A percentile compares a stretch with the other conserved stretches of the same genome.
These are phyloP conservation scores for Discostella stelligeroides DNA, from an alignment of 108 stramenopile genomes.

Conservation along the genomic window DNA sequence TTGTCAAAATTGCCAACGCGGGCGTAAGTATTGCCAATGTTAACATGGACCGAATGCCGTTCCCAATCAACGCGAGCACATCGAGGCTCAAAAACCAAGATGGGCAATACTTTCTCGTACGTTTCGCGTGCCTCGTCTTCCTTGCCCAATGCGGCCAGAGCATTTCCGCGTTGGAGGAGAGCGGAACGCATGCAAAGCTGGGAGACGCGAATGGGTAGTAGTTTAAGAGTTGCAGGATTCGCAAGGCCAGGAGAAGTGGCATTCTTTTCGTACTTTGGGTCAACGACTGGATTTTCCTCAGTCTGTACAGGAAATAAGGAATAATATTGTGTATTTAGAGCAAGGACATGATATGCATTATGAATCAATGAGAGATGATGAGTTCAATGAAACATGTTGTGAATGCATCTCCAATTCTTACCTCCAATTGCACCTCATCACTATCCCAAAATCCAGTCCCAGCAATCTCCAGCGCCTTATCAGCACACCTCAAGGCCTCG, in stretches of 20 bases:
- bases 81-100: constrained; percentile 80
- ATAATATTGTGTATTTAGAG: too few relatives aligned
- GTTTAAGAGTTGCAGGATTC: constrained; percentile 66
- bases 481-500: constrained; percentile 82
- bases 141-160: constrained; percentile 75
- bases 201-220: constrained; percentile 79
- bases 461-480: constrained; percentile 87
- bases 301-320: too few relatives aligned
- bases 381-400: constrained; percentile 35
- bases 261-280: constrained; percentile 86
- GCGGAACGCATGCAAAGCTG: constrained; percentile 84
- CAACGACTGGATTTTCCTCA: constrained; percentile 66
- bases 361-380: background rate
- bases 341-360: too few relatives aligned
- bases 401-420: too few relatives aligned
- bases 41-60: constrained; percentile 75
- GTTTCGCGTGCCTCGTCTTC: constrained; percentile 81
- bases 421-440: constrained; percentile 88
- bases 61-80: constrained; percentile 92
- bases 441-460: constrained; percentile 87
- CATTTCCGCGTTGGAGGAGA: constrained; percentile 86
- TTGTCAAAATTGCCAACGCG: constrained; percentile 71
- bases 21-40: constrained; percentile 88
- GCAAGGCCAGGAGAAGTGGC: constrained; percentile 85
- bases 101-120: constrained; percentile 73